phyloP scores from a whole-genome alignment of 305 asterid species.

The Fraxinus albicans region DNA sequence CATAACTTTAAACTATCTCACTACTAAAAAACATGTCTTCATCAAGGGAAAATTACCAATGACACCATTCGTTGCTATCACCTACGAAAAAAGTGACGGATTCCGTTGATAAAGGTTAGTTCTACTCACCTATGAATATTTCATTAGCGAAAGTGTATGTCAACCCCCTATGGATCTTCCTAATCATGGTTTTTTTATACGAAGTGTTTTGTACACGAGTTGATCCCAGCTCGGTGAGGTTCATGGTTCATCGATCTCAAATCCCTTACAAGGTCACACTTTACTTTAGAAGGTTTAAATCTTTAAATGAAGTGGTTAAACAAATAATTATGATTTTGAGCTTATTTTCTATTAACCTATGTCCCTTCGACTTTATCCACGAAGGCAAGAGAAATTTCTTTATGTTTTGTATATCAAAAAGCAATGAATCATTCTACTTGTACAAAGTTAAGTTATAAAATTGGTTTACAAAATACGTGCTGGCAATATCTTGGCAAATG shows the following conservation, averaged over 20 bases:
- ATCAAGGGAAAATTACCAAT: background rate
- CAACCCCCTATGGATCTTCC: background rate
- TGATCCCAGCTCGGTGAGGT: background rate
- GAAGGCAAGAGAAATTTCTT: constrained; percentile 35
- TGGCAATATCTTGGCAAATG: no score
- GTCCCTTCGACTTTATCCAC: constrained; percentile 46
- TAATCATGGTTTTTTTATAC: background rate
- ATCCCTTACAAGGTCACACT: background rate
- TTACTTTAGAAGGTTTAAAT: background rate
- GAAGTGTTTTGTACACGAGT: no score
- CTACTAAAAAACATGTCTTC: background rate
- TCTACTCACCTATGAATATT: background rate
- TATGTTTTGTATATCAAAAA: background rate
- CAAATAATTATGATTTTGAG: no score
- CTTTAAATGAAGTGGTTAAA: background rate
- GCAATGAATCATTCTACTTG: no score
- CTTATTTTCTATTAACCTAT: constrained; percentile 11
- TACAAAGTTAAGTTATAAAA: no score
- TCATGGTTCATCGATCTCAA: background rate
- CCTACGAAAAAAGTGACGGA: background rate
- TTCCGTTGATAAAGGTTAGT: no score
- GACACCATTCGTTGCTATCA: background rate
- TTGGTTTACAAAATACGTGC: no score
- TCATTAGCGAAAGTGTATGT: background rate
- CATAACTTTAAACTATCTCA: background rate